These are phyloP conservation scores for Myxozyma lipomycoides DNA, from an alignment of 805 yeast species.

Conservation along the genomic window DNA sequence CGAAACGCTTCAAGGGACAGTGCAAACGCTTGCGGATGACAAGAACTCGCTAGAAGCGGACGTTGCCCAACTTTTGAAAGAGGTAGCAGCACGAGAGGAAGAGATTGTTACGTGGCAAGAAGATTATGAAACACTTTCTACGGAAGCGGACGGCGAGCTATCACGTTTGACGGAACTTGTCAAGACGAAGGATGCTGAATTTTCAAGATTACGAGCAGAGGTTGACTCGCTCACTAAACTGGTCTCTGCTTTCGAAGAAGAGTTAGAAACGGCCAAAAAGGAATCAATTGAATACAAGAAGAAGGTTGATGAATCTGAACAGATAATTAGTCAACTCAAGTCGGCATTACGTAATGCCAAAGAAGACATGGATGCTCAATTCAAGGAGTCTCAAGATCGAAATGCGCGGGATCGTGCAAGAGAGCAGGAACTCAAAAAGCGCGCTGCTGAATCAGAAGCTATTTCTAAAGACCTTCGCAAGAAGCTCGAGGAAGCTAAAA, in stretches of 20 bases:
- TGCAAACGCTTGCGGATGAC: conserved; percentile 12
- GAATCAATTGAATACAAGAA: conserved; percentile 5
- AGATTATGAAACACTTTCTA: conserved; percentile 22
- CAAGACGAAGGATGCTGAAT: conserved; percentile 14
- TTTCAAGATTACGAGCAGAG: conserved; percentile 11
- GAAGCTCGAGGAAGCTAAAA: conserved; percentile 6
- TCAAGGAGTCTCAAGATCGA: conserved; percentile 1
- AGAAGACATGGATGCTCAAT: conserved; percentile 2
- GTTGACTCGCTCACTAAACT: conserved; percentile 13
- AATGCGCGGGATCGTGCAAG: conserved; percentile 1
- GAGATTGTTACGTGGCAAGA: conserved; percentile 27
- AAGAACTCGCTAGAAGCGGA: conserved; percentile 14
- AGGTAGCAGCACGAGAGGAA: conserved; percentile 15
- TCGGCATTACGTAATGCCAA: conserved; percentile 1
- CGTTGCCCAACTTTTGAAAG: conserved; percentile 10
- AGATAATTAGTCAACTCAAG: conserved; percentile 1
- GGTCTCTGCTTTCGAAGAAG: conserved; percentile 17
- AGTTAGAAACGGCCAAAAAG: conserved; percentile 10
- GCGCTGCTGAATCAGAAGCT: conserved; percentile 5
- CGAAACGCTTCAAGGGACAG: conserved; percentile 10
- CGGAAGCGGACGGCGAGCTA: conserved; percentile 24
- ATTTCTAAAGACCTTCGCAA: not conserved
- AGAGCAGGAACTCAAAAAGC: conserved; percentile 3
- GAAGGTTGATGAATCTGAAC: conserved; percentile 8
- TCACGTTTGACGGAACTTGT: conserved; percentile 16